These are phyloP conservation scores for Neurospora sp. DNA, from an alignment of 2,329 filamentous ascomycete species.

Conservation along the genomic window DNA sequence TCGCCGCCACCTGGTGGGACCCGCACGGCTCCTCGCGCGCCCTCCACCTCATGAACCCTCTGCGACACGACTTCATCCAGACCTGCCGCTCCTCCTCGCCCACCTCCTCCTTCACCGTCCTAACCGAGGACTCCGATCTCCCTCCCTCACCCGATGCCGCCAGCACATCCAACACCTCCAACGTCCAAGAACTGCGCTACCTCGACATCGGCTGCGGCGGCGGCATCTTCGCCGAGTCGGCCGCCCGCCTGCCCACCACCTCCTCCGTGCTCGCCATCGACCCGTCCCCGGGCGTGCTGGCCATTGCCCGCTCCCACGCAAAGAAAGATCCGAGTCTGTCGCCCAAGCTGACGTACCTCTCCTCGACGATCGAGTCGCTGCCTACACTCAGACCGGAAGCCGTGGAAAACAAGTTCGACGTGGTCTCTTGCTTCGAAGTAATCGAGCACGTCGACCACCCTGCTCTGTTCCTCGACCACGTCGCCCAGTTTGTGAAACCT, in stretches of 20 bases:
- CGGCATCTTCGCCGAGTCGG: constrained; percentile 89
- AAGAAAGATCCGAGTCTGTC: constrained; percentile 61
- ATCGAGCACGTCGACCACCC: constrained; percentile 83
- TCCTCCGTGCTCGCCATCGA: constrained; percentile 65
- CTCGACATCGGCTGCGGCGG: constrained; percentile 94
- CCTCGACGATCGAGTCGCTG: constrained; percentile 68
- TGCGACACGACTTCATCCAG: constrained; percentile 85
- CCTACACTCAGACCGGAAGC: constrained; percentile 23
- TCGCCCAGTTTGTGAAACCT: constrained; percentile 69
- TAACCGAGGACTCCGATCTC: constrained; percentile 14
- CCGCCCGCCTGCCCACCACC: constrained; percentile 58
- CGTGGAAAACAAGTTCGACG: constrained; percentile 49
- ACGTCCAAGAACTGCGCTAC: constrained; percentile 47
- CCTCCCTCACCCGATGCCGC: constrained; percentile 32
- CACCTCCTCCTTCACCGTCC: constrained; percentile 24
- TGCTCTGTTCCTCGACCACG: constrained; percentile 60
- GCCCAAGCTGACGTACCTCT: constrained; percentile 59
- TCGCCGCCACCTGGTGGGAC: constrained; percentile 96
- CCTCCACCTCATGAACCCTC: constrained; percentile 95
- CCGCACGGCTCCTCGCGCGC: constrained; percentile 84
- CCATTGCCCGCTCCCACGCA: constrained; percentile 67
- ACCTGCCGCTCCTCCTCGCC: constrained; percentile 54
- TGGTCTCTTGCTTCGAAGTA: constrained; percentile 88
- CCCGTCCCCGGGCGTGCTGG: constrained; percentile 63
- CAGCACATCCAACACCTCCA: constrained; percentile 1